Percentiles rank a stretch among this genome's conserved stretches.
phyloP scores from a whole-genome alignment of 345 rosid genomes.

The Toxicodendron radicans region DNA sequence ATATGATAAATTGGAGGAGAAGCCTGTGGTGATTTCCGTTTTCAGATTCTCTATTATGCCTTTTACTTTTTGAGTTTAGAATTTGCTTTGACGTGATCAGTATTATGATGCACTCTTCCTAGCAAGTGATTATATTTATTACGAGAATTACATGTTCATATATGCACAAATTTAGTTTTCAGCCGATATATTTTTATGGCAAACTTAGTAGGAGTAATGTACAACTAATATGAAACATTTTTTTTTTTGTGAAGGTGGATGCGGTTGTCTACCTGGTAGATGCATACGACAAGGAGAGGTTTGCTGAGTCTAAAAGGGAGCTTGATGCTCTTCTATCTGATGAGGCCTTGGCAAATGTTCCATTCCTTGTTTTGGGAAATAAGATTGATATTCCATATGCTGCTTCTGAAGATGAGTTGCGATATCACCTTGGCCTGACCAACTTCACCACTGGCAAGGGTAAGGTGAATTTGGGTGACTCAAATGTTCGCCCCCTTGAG shows the following conservation, averaged over 20 bases:
- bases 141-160: not conserved
- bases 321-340: constrained; percentile 66
- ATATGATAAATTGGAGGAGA: not conserved
- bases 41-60: not conserved
- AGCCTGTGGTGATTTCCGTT: not conserved
- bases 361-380: constrained; percentile 68
- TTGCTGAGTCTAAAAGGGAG: constrained; percentile 59
- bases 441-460: constrained; percentile 79
- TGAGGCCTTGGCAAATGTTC: constrained; percentile 58
- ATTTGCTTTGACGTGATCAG: not conserved
- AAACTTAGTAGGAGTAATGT: not conserved
- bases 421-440: constrained; percentile 63
- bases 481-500: constrained; percentile 63
- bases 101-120: not conserved
- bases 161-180: not conserved
- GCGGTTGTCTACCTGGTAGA: constrained; percentile 76
- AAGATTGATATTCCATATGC: constrained; percentile 73
- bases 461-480: constrained; percentile 47
- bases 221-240: not conserved
- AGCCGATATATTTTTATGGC: not conserved
- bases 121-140: too few relatives aligned
- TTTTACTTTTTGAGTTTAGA: not conserved
- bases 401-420: constrained; percentile 70
- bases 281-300: constrained; percentile 69
- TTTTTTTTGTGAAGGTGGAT: constrained; percentile 47